Evolutionary conservation across 1,139 yeast species (phyloP).

Genomic region (Tardiomyces blankii): DNA sequence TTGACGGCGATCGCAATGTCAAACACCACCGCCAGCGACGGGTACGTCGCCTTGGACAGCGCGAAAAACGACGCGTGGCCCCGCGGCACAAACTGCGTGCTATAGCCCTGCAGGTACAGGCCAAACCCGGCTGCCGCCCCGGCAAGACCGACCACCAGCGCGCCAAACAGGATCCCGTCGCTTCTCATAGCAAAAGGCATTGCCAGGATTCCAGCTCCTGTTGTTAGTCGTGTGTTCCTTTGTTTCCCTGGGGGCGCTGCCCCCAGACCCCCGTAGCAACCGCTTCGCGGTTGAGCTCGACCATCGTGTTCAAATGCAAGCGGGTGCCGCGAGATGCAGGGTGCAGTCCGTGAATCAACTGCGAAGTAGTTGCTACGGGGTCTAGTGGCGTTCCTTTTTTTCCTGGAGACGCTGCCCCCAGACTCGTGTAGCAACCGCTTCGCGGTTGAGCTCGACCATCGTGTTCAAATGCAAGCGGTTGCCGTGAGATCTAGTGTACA

Average conservation of each 20-base stretch:
- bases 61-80: constrained; percentile 83
- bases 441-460: too few relatives aligned
- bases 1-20: constrained; percentile 84
- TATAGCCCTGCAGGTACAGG: constrained; percentile 63
- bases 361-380: too few relatives aligned
- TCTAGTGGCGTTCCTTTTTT: too few relatives aligned
- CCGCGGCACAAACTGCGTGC: constrained; percentile 54
- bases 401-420: too few relatives aligned
- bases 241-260: too few relatives aligned
- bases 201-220: constrained; percentile 87
- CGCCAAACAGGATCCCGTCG: constrained; percentile 72
- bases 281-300: too few relatives aligned
- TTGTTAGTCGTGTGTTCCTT: background rate
- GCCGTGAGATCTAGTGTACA: too few relatives aligned
- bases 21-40: constrained; percentile 68
- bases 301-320: constrained; percentile 13
- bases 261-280: too few relatives aligned
- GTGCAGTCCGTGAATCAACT: too few relatives aligned
- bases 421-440: too few relatives aligned
- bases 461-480: too few relatives aligned
- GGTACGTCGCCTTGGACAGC: constrained; percentile 75
- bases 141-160: constrained; percentile 52
- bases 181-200: constrained; percentile 82
- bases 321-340: too few relatives aligned
- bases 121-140: constrained; percentile 77